These are phyloP conservation scores for Populus nigra DNA, from an alignment of 345 rosid species.

Conservation along the genomic window DNA sequence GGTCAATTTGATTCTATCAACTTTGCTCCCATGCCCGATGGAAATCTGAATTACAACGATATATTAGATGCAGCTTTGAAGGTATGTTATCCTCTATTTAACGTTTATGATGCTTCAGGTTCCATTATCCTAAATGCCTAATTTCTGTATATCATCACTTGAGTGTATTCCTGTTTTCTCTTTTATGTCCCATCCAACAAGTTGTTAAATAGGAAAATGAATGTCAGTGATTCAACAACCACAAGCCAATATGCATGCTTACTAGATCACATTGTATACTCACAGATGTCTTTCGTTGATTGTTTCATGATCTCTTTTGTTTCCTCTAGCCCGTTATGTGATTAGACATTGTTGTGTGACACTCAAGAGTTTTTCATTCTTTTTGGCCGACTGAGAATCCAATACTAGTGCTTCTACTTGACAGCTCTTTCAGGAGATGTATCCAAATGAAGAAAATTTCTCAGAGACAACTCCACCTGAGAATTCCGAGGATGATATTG, in stretches of 20 bases:
- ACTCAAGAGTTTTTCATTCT: not conserved
- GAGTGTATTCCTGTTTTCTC: not conserved
- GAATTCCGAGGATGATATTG: slow-evolving; percentile 33
- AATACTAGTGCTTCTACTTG: not conserved
- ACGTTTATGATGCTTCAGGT: too few species aligned
- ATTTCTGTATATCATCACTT: not conserved
- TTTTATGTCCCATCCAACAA: not conserved
- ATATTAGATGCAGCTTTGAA: slow-evolving; percentile 46
- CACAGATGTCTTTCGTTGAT: not conserved
- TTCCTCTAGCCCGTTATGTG: not conserved
- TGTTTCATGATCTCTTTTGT: not conserved
- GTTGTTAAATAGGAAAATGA: not conserved
- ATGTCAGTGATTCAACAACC: not conserved
- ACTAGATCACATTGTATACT: too few species aligned
- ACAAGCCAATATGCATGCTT: not conserved
- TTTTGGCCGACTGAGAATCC: not conserved
- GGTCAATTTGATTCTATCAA: slow-evolving; percentile 54
- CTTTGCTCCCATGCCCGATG: slow-evolving; percentile 70
- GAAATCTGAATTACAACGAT: slow-evolving; percentile 55
- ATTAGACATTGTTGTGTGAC: not conserved
- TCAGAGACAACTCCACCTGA: slow-evolving; percentile 40
- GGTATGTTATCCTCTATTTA: slow-evolving; percentile 38
- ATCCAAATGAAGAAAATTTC: slow-evolving; percentile 54
- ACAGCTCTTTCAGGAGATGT: slow-evolving; percentile 49
- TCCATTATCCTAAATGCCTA: not conserved